These are phyloP conservation scores for Lomentospora prolificans DNA, from an alignment of 2,329 filamentous ascomycete species.

Conservation along the genomic window DNA sequence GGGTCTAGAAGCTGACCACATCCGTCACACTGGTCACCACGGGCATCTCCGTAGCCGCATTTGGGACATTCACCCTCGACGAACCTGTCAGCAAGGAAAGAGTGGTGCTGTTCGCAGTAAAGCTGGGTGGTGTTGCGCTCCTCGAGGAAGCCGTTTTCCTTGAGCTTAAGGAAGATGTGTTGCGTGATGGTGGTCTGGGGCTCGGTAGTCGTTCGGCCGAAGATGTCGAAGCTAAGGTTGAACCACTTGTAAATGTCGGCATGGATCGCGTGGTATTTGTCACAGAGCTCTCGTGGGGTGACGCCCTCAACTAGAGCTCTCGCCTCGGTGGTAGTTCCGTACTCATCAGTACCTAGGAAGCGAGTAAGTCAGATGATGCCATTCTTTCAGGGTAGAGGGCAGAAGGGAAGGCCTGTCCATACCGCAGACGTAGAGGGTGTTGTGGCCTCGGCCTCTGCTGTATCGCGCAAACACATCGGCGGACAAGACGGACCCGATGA, in stretches of 20 bases:
- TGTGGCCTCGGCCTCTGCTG: slow-evolving; percentile 68
- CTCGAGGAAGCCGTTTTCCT: slow-evolving; percentile 79
- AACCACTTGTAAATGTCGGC: slow-evolving; percentile 95
- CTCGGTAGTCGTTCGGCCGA: slow-evolving; percentile 80
- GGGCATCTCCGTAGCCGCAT: slow-evolving; percentile 61
- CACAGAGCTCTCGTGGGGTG: slow-evolving; percentile 74
- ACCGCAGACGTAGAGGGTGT: slow-evolving; percentile 72
- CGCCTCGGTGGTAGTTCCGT: slow-evolving; percentile 91
- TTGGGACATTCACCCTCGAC: slow-evolving; percentile 71
- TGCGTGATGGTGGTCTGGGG: slow-evolving; percentile 91
- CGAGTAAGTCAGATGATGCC: background rate
- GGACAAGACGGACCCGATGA: slow-evolving; percentile 77
- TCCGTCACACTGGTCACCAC: slow-evolving; percentile 66
- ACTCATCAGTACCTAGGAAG: slow-evolving; percentile 60
- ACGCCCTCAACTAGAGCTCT: slow-evolving; percentile 84
- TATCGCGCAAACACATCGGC: slow-evolving; percentile 81
- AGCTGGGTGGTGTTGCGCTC: slow-evolving; percentile 83
- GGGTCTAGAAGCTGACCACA: slow-evolving; percentile 65
- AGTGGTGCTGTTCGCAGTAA: slow-evolving; percentile 70
- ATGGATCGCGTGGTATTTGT: slow-evolving; percentile 87
- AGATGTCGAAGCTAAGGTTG: slow-evolving; percentile 87
- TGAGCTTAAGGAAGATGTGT: slow-evolving; percentile 77
- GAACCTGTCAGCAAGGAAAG: slow-evolving; percentile 78
- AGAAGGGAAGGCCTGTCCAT: slow-evolving; percentile 7
- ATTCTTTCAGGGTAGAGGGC: background rate